A percentile compares a stretch with the other conserved stretches of the same genome.
Evolutionary conservation across 257 asterid genomes (phyloP).

Genomic region (Solanum microdontum): DNA sequence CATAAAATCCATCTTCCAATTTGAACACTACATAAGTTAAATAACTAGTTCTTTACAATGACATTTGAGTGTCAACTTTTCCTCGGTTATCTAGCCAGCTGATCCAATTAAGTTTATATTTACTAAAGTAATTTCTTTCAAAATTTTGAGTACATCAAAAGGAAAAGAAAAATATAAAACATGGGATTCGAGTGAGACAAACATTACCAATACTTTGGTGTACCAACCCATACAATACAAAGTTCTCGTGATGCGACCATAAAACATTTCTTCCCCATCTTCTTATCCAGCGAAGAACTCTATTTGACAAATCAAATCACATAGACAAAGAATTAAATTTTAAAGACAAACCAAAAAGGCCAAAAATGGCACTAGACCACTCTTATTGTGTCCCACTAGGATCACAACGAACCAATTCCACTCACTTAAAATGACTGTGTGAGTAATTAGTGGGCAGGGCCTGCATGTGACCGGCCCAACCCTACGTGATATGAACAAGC

Average conservation of each 20-base stretch:
- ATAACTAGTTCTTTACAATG: constrained; percentile 1
- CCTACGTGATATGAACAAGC: no score
- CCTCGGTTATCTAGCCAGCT: constrained; percentile 53
- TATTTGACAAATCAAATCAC: no score
- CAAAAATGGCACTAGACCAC: no score
- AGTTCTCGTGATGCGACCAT: constrained; percentile 20
- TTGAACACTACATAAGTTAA: constrained; percentile 43
- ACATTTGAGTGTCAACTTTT: constrained; percentile 15
- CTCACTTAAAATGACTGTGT: no score
- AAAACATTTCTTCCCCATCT: constrained; percentile 23
- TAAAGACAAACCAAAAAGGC: no score
- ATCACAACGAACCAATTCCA: no score
- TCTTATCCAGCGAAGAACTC: background rate
- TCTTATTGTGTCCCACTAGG: no score
- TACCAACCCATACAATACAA: no score
- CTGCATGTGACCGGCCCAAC: no score
- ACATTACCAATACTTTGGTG: constrained; percentile 21
- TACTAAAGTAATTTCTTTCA: background rate
- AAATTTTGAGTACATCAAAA: background rate
- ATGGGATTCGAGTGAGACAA: constrained; percentile 23
- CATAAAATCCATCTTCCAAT: background rate
- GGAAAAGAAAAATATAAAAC: background rate
- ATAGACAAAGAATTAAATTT: no score
- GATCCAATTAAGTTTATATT: constrained; percentile 8
- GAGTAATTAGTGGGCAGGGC: no score